Base-by-base conservation (phyloP, 2,329 filamentous ascomycete genomes). In the Boeremia lycopersici region DNA sequence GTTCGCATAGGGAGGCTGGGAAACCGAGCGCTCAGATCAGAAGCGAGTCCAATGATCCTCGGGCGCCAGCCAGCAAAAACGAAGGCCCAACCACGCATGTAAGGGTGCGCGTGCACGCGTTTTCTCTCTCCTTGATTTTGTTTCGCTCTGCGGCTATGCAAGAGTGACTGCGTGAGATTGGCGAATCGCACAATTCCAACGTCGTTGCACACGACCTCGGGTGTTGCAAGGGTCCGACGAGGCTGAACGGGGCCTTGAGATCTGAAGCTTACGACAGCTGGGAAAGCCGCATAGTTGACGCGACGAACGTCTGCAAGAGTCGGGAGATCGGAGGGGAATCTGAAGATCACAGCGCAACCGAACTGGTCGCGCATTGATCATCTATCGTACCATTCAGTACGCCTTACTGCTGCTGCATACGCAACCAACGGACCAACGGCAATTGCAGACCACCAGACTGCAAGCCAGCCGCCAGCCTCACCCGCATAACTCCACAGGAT, bases 81-180 rank as follows among this genome's bases (percentile, higher is more conserved):
- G 50, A 61, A 57, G 61, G 65, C 65, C 63, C 65, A 68, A 67
- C 63, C 62, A 63, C 64, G 57, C 61, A 57, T 50, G 54, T 64
- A 66, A 66, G 56, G 58, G 53, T 47, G 60, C 59, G 56, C 44
- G 41, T 49, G 54, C 62, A 59, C 64, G 64, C 60, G 30, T 9
- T 48, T 33, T 15, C 23, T 42, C 53, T 39, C 33, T 28, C 7
- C 34, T 48, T 52, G 53, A n/a, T 56, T 48, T 39, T 48, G 53
- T 52, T 56, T 56, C 48, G 53, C 39, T 42, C 38, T 50, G 17
- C 38, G 43, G 31, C 29, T 39, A 48, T 51, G 48, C 53, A 56
- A 44, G 48, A 42, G 52, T 47, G 52, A 50, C 46, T 38, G 36
- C 49, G 47, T 46, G 26, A 50, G 31, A 46, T 55, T 50, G 26